A percentile compares a stretch with the other conserved stretches of the same genome.
These are phyloP conservation scores for Stemphylium lycopersici DNA, from an alignment of 2,329 filamentous ascomycete species.

Conservation along the genomic window DNA sequence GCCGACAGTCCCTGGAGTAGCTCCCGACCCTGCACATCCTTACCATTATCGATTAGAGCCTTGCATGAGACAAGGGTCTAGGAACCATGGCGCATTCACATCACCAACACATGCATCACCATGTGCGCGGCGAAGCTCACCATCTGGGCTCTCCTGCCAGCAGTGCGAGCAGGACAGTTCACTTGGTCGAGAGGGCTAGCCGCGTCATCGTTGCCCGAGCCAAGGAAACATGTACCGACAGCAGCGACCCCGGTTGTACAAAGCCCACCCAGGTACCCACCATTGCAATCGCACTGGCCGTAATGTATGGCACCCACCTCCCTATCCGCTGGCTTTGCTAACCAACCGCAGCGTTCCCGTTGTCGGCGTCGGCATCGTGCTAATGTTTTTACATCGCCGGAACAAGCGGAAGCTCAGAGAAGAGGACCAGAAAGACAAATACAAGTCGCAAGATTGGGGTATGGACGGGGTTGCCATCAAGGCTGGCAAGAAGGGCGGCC, in stretches of 20 bases:
- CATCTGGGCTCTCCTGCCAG: conserved; percentile 16
- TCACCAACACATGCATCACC: conserved; percentile 41
- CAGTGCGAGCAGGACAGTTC: conserved; percentile 26
- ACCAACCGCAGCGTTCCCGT: conserved; percentile 71
- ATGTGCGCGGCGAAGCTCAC: conserved; percentile 30
- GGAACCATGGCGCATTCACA: conserved; percentile 40
- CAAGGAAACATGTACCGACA: conserved; percentile 36
- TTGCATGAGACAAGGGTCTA: conserved; percentile 27
- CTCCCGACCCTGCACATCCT: conserved; percentile 27
- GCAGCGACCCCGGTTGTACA: conserved; percentile 43
- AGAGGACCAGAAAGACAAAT: conserved; percentile 86
- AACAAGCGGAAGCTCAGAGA: conserved; percentile 71
- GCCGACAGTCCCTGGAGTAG: conserved; percentile 11
- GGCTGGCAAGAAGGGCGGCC: conserved; percentile 41
- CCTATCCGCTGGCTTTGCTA: conserved; percentile 22
- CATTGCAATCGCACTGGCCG: conserved; percentile 42
- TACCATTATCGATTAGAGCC: conserved; percentile 17
- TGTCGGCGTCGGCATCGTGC: conserved; percentile 66
- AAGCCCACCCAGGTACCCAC: conserved; percentile 45
- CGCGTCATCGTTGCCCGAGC: conserved; percentile 38
- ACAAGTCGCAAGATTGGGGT: conserved; percentile 92
- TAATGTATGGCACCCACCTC: conserved; percentile 34
- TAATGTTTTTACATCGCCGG: conserved; percentile 80
- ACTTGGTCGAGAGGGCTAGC: conserved; percentile 30
- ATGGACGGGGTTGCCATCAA: conserved; percentile 61